A percentile compares a stretch with the other conserved stretches of the same genome.
These are phyloP conservation scores for Hymenochaete sp. DNA, from an alignment of 1,284 basidiomycete species.

Conservation along the genomic window DNA sequence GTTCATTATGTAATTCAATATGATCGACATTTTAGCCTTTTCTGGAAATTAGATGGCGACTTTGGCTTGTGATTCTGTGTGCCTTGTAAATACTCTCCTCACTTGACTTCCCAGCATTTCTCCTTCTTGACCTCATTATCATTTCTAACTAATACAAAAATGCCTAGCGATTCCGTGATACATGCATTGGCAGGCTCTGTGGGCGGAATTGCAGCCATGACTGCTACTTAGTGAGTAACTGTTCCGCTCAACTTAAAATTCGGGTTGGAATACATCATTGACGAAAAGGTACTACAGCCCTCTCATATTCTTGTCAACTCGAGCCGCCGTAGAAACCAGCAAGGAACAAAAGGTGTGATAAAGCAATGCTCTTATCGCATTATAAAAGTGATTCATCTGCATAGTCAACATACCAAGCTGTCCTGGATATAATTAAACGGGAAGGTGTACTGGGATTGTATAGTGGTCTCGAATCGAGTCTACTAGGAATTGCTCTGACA, in stretches of 20 bases:
- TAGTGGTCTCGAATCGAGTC: constrained; percentile 77
- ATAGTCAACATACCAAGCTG: constrained; percentile 48
- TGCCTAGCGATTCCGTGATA: constrained; percentile 75
- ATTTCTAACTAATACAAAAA: constrained; percentile 17
- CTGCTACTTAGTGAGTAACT: constrained; percentile 73
- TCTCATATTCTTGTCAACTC: constrained; percentile 85
- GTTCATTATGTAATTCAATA: too few relatives aligned
- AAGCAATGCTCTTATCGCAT: background rate
- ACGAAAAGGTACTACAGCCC: constrained; percentile 46
- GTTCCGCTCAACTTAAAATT: constrained; percentile 1
- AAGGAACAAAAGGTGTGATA: constrained; percentile 56
- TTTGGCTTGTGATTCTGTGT: too few relatives aligned
- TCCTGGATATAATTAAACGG: constrained; percentile 71
- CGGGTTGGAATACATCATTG: constrained; percentile 19
- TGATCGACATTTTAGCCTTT: too few relatives aligned
- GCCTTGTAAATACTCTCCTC: too few relatives aligned
- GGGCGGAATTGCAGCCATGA: constrained; percentile 89
- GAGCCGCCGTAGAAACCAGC: constrained; percentile 86
- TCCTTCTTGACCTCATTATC: background rate
- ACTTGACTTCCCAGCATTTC: too few relatives aligned
- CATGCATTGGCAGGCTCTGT: constrained; percentile 86
- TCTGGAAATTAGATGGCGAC: too few relatives aligned
- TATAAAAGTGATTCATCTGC: background rate
- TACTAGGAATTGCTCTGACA: constrained; percentile 88
- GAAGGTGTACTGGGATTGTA: constrained; percentile 87